A percentile compares a stretch with the other conserved stretches of the same genome.
Conservation (phyloP, 1,284 basidiomycete genomes). For the Melampsora americana region DNA sequence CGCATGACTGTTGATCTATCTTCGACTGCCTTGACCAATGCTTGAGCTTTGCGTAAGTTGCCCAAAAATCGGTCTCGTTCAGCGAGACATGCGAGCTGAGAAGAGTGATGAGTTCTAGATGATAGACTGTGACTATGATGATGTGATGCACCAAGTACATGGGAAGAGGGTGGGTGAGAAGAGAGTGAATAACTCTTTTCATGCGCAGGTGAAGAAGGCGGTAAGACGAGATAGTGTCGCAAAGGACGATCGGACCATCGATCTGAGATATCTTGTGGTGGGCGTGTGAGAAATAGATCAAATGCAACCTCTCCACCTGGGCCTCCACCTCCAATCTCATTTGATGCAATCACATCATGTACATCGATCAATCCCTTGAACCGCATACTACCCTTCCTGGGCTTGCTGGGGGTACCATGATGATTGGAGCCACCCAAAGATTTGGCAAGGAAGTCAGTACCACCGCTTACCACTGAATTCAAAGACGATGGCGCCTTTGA, state of each 20-base stretch:
- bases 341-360: constrained; percentile 68
- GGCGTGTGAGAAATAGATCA: constrained; percentile 47
- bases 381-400: constrained; percentile 72
- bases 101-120: constrained; percentile 66
- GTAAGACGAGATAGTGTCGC: constrained; percentile 26
- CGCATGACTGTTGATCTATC: constrained; percentile 42
- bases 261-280: constrained; percentile 41
- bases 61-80: constrained; percentile 75
- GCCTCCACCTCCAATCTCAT: not conserved
- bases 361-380: constrained; percentile 84
- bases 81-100: constrained; percentile 65
- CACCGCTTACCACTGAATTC: too few species aligned
- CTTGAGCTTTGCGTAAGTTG: constrained; percentile 79
- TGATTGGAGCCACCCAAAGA: constrained; percentile 56
- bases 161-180: too few species aligned
- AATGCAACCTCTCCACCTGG: constrained; percentile 29
- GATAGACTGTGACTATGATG: too few species aligned
- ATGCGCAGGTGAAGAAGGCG: constrained; percentile 19
- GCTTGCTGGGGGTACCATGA: constrained; percentile 48
- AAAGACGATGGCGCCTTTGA: constrained; percentile 56
- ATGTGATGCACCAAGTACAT: too few species aligned
- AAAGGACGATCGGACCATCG: constrained; percentile 29
- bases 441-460: constrained; percentile 59
- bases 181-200: too few species aligned
- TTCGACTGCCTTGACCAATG: constrained; percentile 57